These are phyloP conservation scores for Monilinia polystroma DNA, from an alignment of 2,329 filamentous ascomycete genomes.

Conservation along the genomic window DNA sequence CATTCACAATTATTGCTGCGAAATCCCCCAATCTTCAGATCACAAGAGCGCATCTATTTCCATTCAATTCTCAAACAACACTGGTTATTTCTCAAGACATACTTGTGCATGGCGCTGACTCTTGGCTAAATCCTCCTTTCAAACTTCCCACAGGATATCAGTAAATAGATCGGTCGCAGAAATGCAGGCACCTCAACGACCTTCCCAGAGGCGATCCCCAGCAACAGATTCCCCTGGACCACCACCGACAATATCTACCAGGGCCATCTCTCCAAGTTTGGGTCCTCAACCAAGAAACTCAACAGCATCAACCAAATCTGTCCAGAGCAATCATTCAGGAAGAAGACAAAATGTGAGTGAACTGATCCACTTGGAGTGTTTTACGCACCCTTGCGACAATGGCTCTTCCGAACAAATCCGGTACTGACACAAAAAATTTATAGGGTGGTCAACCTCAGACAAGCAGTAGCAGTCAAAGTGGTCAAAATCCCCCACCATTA, in stretches of 20 bases:
- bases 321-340: conserved; percentile 48
- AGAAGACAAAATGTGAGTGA: conserved; percentile 59
- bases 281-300: conserved; percentile 62
- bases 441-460: conserved; percentile 30
- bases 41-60: background rate
- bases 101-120: conserved; percentile 23
- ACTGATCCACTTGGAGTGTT: background rate
- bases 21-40: background rate
- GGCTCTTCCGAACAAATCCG: background rate
- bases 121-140: conserved; percentile 21
- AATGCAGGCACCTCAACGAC: conserved; percentile 58
- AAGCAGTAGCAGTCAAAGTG: conserved; percentile 28
- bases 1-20: conserved; percentile 1
- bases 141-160: conserved; percentile 9
- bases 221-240: conserved; percentile 56
- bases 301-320: conserved; percentile 63
- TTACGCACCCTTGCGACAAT: background rate
- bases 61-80: background rate
- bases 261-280: conserved; percentile 57
- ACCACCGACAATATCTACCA: conserved; percentile 54
- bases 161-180: conserved; percentile 27
- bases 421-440: conserved; percentile 22
- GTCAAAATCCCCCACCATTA: conserved; percentile 45
- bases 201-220: conserved; percentile 62
- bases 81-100: background rate